Evolutionary conservation across 23 red algal species (phyloP).

Genomic region (Gracilaria domingensis): DNA sequence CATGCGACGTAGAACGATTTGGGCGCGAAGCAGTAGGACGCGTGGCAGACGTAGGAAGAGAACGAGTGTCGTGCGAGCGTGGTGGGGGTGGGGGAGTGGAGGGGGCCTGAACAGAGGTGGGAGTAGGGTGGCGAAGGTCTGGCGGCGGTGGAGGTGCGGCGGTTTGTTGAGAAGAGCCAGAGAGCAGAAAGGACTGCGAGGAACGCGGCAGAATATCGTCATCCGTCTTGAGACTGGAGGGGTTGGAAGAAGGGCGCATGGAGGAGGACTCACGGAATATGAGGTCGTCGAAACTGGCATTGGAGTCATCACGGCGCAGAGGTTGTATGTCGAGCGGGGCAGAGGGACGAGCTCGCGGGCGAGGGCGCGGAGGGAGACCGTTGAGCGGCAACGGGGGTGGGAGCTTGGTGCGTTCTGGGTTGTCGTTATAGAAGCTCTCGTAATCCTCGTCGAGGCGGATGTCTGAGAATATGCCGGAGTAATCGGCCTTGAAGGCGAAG

Average conservation of each 20-base stretch:
- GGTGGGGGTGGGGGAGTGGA: constrained; percentile 7
- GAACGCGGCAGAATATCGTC: constrained; percentile 9
- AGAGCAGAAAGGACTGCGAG: constrained; percentile 24
- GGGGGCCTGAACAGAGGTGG: neutral
- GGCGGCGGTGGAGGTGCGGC: constrained; percentile 17
- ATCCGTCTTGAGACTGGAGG: constrained; percentile 23
- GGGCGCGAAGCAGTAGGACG: constrained; percentile 23
- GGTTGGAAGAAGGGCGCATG: constrained; percentile 67
- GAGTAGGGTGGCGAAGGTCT: neutral
- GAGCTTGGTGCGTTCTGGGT: constrained; percentile 73
- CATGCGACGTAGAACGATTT: neutral
- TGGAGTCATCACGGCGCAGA: constrained; percentile 64
- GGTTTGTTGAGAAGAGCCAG: neutral
- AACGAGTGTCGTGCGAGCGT: neutral
- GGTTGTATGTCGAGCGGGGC: constrained; percentile 6
- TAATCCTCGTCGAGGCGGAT: constrained; percentile 84
- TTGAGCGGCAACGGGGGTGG: constrained; percentile 62
- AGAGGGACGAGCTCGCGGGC: constrained; percentile 26
- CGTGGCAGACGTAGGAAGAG: neutral
- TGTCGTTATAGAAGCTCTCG: constrained; percentile 81
- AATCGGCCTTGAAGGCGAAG: constrained; percentile 74
- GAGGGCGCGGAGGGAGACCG: constrained; percentile 31
- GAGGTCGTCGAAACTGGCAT: constrained; percentile 87
- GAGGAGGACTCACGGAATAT: constrained; percentile 90
- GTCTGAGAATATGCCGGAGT: constrained; percentile 78